Evolutionary conservation across 2,329 filamentous ascomycete species (phyloP), one percentile per base, ranked within the genome.

Genomic region (Phoma sp.): DNA sequence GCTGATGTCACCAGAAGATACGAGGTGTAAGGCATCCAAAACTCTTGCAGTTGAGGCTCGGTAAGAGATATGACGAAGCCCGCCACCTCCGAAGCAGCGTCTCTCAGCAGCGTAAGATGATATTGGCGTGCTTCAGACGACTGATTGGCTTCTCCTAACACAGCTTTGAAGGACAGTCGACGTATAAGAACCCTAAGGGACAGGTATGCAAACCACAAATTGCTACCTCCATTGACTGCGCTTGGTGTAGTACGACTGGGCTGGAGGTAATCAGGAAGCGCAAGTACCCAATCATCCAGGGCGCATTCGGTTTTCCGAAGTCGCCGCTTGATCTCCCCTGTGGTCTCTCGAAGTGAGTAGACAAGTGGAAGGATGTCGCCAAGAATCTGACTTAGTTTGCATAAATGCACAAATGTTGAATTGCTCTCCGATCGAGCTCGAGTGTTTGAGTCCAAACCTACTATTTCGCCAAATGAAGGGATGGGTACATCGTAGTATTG

Each of bases 21-120:
- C 11, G 53, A 61, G 2, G 61, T 62, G 30, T 64, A 65, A 4
- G 61, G 62, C 42, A 64, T 59, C 62, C 62, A 64, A 17, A 65
- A 65, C 20, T 62, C 62, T 10, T 58, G 52, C 11, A 65, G 34
- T 6, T 60, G 57, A 26, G 33, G 21, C 9, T 61, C 51, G 14
- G 36, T 53, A 0, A 65, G 50, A 0, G 47, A 52, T 12, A 38
- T 49, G 18, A 60, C 32, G 20, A 55, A 61, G 15, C 50, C 37
- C 3, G 48, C 33, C 10, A 48, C 53, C 1, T 57, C 47, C 14
- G 25, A 52, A 9, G 60, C 55, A 20, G 57, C 52, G 25, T 58
- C 40, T 40, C 57, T 51, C 3, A 66, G 56, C 28, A 42, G 47
- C 0, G 47, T 29, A 15, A 66, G 57, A 14, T 55, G 43, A 12